Base-by-base conservation (phyloP, 139 green algal species). In the Chlamydomonas eustigma region DNA sequence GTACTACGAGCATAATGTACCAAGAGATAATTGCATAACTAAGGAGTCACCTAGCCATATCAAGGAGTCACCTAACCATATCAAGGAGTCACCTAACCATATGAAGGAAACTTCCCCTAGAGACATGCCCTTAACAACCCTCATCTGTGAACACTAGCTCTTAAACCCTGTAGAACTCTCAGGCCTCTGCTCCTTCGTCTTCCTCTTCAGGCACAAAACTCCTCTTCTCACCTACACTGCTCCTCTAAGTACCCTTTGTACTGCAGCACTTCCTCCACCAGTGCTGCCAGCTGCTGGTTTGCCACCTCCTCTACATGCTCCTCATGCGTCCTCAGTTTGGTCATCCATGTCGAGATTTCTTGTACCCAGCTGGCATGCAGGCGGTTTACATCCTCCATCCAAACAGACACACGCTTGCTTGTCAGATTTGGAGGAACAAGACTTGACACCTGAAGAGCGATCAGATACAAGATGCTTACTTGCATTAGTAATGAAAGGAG, bases 221-320 rank as follows among this genome's bases (percentile, higher is more conserved):
- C n/a, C n/a, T n/a, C 44, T 58, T 28, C 44, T 28, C 44, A 58
- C 44, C 25, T 70, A 28, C 63, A 70, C 63, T 84, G 76, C 18
- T 73, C 76, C 50, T 75, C 74, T 37, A 75, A 50, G 50, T 81
- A 85, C 33, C 84, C 84, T 32, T 51, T 80, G 66, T 66, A 77
- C 18, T 58, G 44, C 12, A 58, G 44, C 44, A 75, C 76, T 73
- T 85, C 76, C 8, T 58, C 32, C 67, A 80, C 39, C 36, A 87
- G 79, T 2, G 37, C 38, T 28, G 71, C 68, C 52, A 85, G 78
- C 69, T 78, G 33, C 8, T 81, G 71, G 5, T 68, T 35, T 3
- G 39, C 76, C 22, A 51, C 12, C 2, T 24, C 51, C 39, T 85
- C 76, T 30, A 81, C 2, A 22, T 81, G 28, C 3, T 80, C 68